Evolutionary conservation across 2,329 filamentous ascomycete species (phyloP).

Genomic region (Ciborinia camelliae): DNA sequence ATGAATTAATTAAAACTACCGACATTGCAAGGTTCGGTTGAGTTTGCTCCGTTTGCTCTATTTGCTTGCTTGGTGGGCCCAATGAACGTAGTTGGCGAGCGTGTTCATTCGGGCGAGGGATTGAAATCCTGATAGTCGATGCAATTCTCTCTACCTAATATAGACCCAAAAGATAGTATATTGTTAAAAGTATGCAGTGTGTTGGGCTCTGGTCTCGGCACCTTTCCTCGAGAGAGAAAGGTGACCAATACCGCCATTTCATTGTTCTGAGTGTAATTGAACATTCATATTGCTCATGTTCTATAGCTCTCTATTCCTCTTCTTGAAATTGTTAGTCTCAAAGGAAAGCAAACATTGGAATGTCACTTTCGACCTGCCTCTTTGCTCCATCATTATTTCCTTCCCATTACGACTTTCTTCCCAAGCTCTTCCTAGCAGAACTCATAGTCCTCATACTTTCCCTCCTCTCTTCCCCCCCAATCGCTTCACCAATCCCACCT

Average conservation of each 20-base stretch:
- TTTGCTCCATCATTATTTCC: not conserved
- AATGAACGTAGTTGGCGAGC: too few relatives aligned
- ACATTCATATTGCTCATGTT: not conserved
- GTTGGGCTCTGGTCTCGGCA: not conserved
- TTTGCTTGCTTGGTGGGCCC: too few relatives aligned
- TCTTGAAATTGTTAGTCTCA: not conserved
- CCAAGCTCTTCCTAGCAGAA: constrained; percentile 9
- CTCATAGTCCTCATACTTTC: constrained; percentile 10
- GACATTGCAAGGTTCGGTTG: too few relatives aligned
- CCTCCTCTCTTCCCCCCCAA: constrained; percentile 16
- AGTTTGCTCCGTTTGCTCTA: too few relatives aligned
- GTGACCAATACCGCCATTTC: not conserved
- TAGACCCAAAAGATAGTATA: too few relatives aligned
- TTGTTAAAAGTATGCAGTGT: not conserved
- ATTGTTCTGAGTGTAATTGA: not conserved
- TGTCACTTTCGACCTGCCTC: not conserved
- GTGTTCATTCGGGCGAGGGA: too few relatives aligned
- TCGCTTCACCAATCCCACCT: not conserved
- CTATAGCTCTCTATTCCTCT: not conserved
- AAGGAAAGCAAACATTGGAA: not conserved
- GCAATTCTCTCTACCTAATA: not conserved
- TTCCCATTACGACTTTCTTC: not conserved
- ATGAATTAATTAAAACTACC: too few relatives aligned
- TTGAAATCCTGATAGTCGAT: too few relatives aligned
- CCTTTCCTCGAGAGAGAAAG: not conserved